Base-by-base conservation (phyloP, 148 eudicot species). In the Dianthus caryophyllus region DNA sequence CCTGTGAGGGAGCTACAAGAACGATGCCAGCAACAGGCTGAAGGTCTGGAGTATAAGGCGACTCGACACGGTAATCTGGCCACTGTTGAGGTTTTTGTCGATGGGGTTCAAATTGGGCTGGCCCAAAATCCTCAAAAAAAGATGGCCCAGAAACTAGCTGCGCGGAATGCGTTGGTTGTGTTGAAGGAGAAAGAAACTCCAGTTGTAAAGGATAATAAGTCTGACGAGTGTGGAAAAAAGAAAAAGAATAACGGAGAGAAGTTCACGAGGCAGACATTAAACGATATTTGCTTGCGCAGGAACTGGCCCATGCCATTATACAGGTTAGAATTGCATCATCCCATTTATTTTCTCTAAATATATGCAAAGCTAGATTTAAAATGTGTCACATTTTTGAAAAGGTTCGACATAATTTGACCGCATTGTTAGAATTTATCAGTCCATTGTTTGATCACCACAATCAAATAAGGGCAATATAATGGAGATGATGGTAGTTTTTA, bases 251-350 rank as follows among this genome's bases (percentile, higher is more conserved):
- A 76, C 38, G 80, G 74, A 64, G 92, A 84, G 51, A 81, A 89
- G 30, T 94, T 86, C 78, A 94, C 99, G 17, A 84, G 99, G 71
- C 99, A 94, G 81, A 94, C 99, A 10, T 69, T 94, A 67, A 94
- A 94, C 53, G 99, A 94, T 71, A 94, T 94, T 17, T 94, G 99
- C 71, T 72, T 94, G 80, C 96, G 99, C 13, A 86, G 80, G 71
- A 94, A 94, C 78, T 94, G 99, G 99, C 99, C 99, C 25, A 94
- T 94, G 97, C 99, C 99, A 22, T 72, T 86, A 47, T 94, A 94
- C 77, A 73, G 89, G 98, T 94, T 82, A 76, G 74, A 48, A 31
- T 27, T 2, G 21, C 26, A 12, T 27, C 1, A 9, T 60, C 66
- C 33, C 12, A 41, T 41, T n/a, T 9, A 41, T 1, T 5, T 41